Percentiles rank a stretch among this genome's conserved stretches.
Conservation (phyloP, 2,329 filamentous ascomycete species). For the Aspergillus ochraceoroseus region DNA sequence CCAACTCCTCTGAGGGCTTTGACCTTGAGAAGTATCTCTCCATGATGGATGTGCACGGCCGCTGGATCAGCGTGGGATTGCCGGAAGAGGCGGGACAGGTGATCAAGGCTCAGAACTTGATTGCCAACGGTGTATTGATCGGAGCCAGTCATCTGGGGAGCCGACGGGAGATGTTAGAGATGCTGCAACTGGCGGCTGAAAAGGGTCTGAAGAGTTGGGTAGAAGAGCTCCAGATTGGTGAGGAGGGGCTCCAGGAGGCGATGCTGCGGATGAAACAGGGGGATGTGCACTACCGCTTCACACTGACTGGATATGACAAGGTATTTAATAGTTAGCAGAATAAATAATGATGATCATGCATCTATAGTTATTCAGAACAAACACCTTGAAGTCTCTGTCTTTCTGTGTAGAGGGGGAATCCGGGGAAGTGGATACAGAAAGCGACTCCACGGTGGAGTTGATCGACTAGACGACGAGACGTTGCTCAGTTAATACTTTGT, state of each 20-base stretch:
- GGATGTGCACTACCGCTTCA: constrained; percentile 68
- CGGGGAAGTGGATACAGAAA: constrained; percentile 8
- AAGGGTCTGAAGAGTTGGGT: constrained; percentile 66
- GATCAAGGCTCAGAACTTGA: constrained; percentile 69
- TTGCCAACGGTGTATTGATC: constrained; percentile 67
- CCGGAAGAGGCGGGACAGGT: constrained; percentile 69
- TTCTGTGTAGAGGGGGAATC: neutral
- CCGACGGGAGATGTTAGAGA: constrained; percentile 63
- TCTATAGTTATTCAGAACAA: too few relatives aligned
- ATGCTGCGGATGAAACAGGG: constrained; percentile 65
- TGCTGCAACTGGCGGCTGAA: constrained; percentile 66
- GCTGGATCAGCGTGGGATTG: constrained; percentile 74
- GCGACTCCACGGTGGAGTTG: too few relatives aligned
- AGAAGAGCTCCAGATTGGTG: constrained; percentile 66
- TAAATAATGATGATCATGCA: too few relatives aligned
- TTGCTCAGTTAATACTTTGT: too few relatives aligned
- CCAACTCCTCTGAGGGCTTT: constrained; percentile 67
- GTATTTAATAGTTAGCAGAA: too few relatives aligned
- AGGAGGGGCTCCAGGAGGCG: constrained; percentile 64
- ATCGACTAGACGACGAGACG: too few relatives aligned
- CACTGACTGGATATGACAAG: constrained; percentile 51
- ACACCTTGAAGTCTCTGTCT: too few relatives aligned
- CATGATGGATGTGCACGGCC: constrained; percentile 74
- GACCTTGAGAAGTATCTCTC: constrained; percentile 63
- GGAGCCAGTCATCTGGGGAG: constrained; percentile 67